Evolutionary conservation across 805 yeast genomes (phyloP), one percentile per base, ranked within the genome.

Genomic region (Nakazawaea ernobii): DNA sequence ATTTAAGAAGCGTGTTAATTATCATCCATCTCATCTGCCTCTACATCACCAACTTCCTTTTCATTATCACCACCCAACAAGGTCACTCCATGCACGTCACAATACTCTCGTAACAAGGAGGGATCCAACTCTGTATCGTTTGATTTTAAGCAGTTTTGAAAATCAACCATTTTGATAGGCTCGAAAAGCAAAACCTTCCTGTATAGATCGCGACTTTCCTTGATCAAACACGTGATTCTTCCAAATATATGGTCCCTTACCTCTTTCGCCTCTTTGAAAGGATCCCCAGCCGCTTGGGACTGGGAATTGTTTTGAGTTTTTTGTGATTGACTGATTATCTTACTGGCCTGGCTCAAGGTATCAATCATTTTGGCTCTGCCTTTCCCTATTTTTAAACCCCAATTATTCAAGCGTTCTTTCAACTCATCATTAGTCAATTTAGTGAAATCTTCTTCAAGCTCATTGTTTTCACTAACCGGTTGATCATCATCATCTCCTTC

Each of bases 371-470:
- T 60, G 7, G 48, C 46, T 45, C 63, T 59, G 8, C 66, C 57
- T 52, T 56, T 62, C 6, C 57, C 59, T 2, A 70, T 70, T 48
- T 69, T 70, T 45, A 72, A 52, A 1, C 69, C 73, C 73, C 72
- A 69, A 17, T 53, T 57, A 8, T 50, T 49, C 42, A 70, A 55
- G 44, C 59, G 59, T 20, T 51, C 49, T 35, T 53, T 59, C 29
- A 64, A 45, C 39, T 62, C 59, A 9, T 52, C 53, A 9, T 52
- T 49, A 2, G 56, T 52, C 1, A 32, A 37, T 7, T 42, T 15
- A 6, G 42, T 27, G 60, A 51, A 41, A 15, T 59, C 57, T 20
- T 38, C 42, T 20, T 38, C 42, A 8, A 43, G 24, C n/a, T 32
- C 36, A 30, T 33, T 35, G 28, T 9, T 28, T 17, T 40, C 32